A percentile compares a stretch with the other conserved stretches of the same genome.
These are phyloP conservation scores for Pyrenula aspistea DNA, from an alignment of 495 filamentous ascomycete genomes.

Conservation along the genomic window DNA sequence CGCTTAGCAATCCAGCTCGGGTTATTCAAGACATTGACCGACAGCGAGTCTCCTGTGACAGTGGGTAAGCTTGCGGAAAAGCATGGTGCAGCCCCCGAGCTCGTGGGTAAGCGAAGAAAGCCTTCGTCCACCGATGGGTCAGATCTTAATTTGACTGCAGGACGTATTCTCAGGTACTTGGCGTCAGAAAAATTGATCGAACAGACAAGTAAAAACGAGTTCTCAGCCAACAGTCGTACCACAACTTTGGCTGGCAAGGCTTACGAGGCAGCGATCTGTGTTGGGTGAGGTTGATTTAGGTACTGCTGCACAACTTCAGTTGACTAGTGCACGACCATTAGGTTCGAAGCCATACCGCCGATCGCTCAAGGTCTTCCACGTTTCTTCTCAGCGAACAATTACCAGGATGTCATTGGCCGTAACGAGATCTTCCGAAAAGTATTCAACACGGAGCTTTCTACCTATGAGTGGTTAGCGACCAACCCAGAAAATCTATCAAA, in stretches of 20 bases:
- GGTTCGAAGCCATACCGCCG: constrained; percentile 18
- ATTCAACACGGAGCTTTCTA: constrained; percentile 23
- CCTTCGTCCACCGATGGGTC: too few relatives aligned
- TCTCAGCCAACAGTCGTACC: constrained; percentile 19
- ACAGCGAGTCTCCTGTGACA: constrained; percentile 10
- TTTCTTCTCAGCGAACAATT: constrained; percentile 27
- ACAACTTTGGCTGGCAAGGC: constrained; percentile 14
- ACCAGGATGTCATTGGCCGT: constrained; percentile 19
- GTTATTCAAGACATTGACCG: constrained; percentile 19
- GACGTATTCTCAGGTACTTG: constrained; percentile 31
- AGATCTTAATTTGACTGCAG: too few relatives aligned
- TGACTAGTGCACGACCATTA: constrained; percentile 6
- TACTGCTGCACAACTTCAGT: constrained; percentile 15
- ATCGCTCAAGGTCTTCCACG: constrained; percentile 20
- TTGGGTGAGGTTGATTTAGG: constrained; percentile 13
- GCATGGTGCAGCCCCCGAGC: constrained; percentile 14
- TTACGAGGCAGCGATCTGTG: constrained; percentile 17
- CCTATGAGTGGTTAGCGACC: constrained; percentile 26
- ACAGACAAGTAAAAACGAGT: constrained; percentile 22
- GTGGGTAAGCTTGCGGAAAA: constrained; percentile 18
- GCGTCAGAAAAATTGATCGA: constrained; percentile 22
- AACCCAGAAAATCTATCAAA: constrained; percentile 21
- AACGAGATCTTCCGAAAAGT: constrained; percentile 29
- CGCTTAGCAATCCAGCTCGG: constrained; percentile 22
- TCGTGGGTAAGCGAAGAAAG: constrained; percentile 17